These are phyloP conservation scores for Forsythia suspensa DNA, from an alignment of 257 asterid genomes.

Conservation along the genomic window DNA sequence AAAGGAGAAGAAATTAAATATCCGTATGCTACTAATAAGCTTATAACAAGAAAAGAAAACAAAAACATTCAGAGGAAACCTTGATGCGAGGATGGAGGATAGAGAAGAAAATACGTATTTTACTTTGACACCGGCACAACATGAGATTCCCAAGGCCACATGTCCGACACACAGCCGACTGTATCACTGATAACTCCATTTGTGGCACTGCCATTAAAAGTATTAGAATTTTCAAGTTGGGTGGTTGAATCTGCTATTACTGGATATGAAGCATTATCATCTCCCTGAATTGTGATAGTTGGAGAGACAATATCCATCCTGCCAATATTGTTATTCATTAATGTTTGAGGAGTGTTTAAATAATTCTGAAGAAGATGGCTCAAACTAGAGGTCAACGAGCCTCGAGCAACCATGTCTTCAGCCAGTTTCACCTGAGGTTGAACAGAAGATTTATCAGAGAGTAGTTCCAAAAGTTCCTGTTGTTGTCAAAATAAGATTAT, in stretches of 20 bases:
- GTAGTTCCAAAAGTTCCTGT: too few relatives aligned
- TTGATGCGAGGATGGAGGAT: background rate
- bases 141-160: slow-evolving; percentile 71
- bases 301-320: slow-evolving; percentile 44
- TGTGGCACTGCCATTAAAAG: slow-evolving; percentile 34
- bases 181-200: slow-evolving; percentile 39
- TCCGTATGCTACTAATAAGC: background rate
- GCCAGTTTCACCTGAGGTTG: slow-evolving; percentile 79
- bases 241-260: slow-evolving; percentile 37
- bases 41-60: background rate
- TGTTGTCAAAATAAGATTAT: background rate
- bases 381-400: slow-evolving; percentile 72
- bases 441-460: slow-evolving; percentile 7
- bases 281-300: slow-evolving; percentile 32
- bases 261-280: slow-evolving; percentile 35
- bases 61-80: background rate
- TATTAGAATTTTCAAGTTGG: slow-evolving; percentile 31
- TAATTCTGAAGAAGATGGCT: slow-evolving; percentile 82
- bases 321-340: slow-evolving; percentile 32
- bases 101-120: slow-evolving; percentile 4
- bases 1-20: background rate
- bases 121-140: slow-evolving; percentile 46
- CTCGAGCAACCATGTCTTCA: slow-evolving; percentile 82
- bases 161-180: slow-evolving; percentile 40
- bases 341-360: slow-evolving; percentile 53